Conservation (phyloP, 2,329 filamentous ascomycete genomes). For the Blastomyces silverae region DNA sequence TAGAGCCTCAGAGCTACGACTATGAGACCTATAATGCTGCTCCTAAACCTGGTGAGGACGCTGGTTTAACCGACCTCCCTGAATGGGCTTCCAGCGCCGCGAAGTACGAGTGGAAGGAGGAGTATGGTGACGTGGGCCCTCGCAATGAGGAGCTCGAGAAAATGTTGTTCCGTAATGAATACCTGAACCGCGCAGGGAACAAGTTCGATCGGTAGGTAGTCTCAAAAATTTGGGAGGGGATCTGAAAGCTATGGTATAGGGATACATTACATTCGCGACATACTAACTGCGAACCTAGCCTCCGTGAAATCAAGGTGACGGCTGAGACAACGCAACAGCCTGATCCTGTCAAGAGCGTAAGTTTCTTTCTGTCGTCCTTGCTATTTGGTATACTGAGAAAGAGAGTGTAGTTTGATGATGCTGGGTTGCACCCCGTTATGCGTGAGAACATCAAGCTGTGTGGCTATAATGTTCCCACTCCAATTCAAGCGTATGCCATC, state of each 20-base stretch:
- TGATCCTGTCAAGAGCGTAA: constrained; percentile 46
- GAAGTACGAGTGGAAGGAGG: constrained; percentile 77
- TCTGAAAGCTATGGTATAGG: not conserved
- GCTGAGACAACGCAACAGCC: constrained; percentile 46
- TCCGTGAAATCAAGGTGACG: constrained; percentile 46
- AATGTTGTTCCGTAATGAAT: constrained; percentile 60
- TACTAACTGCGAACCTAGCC: constrained; percentile 26
- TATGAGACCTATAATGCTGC: constrained; percentile 31
- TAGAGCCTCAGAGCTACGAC: constrained; percentile 32
- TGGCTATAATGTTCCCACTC: constrained; percentile 66
- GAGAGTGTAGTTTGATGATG: constrained; percentile 59
- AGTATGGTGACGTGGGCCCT: constrained; percentile 79
- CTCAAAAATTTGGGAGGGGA: not conserved
- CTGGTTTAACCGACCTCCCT: constrained; percentile 21
- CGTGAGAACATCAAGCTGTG: constrained; percentile 67
- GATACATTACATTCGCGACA: not conserved
- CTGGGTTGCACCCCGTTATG: constrained; percentile 80
- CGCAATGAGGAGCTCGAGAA: constrained; percentile 62
- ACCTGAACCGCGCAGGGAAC: constrained; percentile 50
- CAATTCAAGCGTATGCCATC: constrained; percentile 79
- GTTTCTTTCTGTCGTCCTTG: constrained; percentile 23
- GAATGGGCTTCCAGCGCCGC: constrained; percentile 52
- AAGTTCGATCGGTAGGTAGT: constrained; percentile 56
- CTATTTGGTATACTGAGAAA: constrained; percentile 17
- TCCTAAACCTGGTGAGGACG: constrained; percentile 22